Percentiles rank a stretch among this genome's conserved stretches.
These are phyloP conservation scores for Psophocarpus tetragonolobus DNA, from an alignment of 306 rosid genomes.

Conservation along the genomic window DNA sequence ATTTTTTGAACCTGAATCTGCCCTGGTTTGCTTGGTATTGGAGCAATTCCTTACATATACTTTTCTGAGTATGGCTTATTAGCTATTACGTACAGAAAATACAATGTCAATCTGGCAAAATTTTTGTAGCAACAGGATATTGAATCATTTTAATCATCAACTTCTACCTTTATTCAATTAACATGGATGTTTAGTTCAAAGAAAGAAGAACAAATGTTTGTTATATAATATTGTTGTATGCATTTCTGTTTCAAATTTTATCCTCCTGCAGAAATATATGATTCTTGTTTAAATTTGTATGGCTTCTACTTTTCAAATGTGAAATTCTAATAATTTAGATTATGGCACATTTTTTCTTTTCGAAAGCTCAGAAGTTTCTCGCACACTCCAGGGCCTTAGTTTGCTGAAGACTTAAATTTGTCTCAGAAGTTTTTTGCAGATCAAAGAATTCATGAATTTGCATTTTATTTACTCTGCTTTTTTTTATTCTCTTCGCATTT, in stretches of 20 bases:
- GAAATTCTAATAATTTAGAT: too few relatives aligned
- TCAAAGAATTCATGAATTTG: too few relatives aligned
- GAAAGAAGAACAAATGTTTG: background rate
- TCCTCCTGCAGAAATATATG: background rate
- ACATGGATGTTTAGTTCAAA: conserved; percentile 1
- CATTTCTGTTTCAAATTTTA: background rate
- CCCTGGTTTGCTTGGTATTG: conserved; percentile 8
- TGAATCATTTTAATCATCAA: conserved; percentile 1
- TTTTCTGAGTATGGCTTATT: background rate
- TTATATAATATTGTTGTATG: background rate
- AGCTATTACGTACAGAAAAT: background rate
- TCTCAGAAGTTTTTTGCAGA: too few relatives aligned
- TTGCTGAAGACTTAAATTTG: too few relatives aligned
- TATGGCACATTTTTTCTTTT: too few relatives aligned
- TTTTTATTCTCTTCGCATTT: too few relatives aligned
- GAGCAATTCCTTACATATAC: background rate
- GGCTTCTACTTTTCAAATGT: too few relatives aligned
- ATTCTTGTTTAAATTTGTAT: conserved; percentile 20
- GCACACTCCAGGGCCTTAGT: too few relatives aligned
- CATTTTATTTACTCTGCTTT: too few relatives aligned
- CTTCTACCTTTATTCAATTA: conserved; percentile 13
- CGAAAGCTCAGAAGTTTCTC: too few relatives aligned
- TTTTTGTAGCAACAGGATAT: background rate
- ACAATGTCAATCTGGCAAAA: background rate
- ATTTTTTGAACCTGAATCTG: background rate